Percentiles rank a stretch among this genome's conserved stretches.
Conservation (phyloP, 1,284 basidiomycete genomes). For the Malassezia restricta region DNA sequence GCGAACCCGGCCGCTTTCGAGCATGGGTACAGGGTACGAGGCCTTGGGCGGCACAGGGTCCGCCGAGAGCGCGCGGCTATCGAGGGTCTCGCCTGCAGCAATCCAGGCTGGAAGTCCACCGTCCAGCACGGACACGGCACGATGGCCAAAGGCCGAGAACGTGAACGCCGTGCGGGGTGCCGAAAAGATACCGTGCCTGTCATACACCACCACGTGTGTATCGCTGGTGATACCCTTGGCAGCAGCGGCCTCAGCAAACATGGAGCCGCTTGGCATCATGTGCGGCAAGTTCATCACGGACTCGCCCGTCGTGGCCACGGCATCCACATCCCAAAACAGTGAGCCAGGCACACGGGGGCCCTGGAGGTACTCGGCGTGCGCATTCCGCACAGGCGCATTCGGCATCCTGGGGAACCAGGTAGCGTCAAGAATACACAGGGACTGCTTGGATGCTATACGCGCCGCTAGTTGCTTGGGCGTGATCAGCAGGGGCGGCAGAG, state of each 20-base stretch:
- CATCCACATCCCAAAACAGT: slow-evolving; percentile 70
- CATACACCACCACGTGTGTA: slow-evolving; percentile 81
- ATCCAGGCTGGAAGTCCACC: slow-evolving; percentile 42
- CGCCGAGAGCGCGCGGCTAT: slow-evolving; percentile 16
- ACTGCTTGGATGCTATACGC: slow-evolving; percentile 9
- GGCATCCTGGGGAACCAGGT: slow-evolving; percentile 72
- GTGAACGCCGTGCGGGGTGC: slow-evolving; percentile 31
- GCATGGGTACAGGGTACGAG: slow-evolving; percentile 50
- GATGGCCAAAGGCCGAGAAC: slow-evolving; percentile 39
- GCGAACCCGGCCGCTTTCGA: slow-evolving; percentile 53
- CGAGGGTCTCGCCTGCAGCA: slow-evolving; percentile 19
- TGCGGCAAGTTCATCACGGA: slow-evolving; percentile 56
- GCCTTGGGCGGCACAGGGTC: slow-evolving; percentile 7
- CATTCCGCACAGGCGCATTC: slow-evolving; percentile 49
- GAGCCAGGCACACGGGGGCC: slow-evolving; percentile 62
- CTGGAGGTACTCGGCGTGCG: slow-evolving; percentile 55
- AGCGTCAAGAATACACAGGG: slow-evolving; percentile 52
- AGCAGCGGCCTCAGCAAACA: slow-evolving; percentile 69
- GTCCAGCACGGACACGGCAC: slow-evolving; percentile 34
- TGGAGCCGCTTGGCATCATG: slow-evolving; percentile 69
- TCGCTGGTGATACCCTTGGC: slow-evolving; percentile 61
- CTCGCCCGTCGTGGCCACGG: slow-evolving; percentile 47
- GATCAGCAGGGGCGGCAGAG: slow-evolving; percentile 6
- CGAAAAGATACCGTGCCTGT: slow-evolving; percentile 73
- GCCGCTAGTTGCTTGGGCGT: slow-evolving; percentile 11